Percentiles rank a stretch among this genome's conserved stretches.
phyloP scores from a whole-genome alignment of 305 asterid genomes.

The Fraxinus velutina region DNA sequence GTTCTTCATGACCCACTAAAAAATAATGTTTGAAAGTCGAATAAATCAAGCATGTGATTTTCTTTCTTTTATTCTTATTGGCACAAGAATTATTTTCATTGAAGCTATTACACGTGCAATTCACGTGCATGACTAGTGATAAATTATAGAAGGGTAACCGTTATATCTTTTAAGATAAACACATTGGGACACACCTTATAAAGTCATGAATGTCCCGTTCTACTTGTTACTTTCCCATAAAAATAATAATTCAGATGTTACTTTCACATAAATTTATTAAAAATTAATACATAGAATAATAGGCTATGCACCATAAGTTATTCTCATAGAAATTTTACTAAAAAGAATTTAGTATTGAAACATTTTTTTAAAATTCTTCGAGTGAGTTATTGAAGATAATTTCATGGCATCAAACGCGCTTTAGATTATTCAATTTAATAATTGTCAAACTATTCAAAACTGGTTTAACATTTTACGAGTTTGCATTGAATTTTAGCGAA shows the following conservation, averaged over 20 bases:
- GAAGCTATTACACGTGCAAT: not conserved
- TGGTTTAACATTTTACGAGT: not conserved
- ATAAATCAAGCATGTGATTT: not conserved
- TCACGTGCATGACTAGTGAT: not conserved
- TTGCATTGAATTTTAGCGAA: not conserved
- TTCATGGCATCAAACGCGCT: not conserved
- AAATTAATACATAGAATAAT: not conserved
- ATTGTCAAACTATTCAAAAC: not conserved
- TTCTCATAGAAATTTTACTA: too few relatives aligned
- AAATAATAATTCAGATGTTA: not conserved
- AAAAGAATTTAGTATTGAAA: too few relatives aligned
- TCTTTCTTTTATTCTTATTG: not conserved
- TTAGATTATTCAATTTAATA: not conserved
- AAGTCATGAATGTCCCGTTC: not conserved
- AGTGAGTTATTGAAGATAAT: not conserved
- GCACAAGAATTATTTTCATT: not conserved
- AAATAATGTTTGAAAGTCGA: not conserved
- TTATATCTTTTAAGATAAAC: too few relatives aligned
- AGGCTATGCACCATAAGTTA: not conserved
- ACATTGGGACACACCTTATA: too few relatives aligned
- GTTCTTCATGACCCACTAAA: not conserved
- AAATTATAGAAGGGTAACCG: not conserved
- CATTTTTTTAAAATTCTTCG: not conserved
- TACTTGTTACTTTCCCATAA: not conserved
- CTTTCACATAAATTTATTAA: not conserved